Percentiles rank a stretch among this genome's conserved stretches.
Evolutionary conservation across 305 asterid species (phyloP).

Genomic region (Rubia balearica): DNA sequence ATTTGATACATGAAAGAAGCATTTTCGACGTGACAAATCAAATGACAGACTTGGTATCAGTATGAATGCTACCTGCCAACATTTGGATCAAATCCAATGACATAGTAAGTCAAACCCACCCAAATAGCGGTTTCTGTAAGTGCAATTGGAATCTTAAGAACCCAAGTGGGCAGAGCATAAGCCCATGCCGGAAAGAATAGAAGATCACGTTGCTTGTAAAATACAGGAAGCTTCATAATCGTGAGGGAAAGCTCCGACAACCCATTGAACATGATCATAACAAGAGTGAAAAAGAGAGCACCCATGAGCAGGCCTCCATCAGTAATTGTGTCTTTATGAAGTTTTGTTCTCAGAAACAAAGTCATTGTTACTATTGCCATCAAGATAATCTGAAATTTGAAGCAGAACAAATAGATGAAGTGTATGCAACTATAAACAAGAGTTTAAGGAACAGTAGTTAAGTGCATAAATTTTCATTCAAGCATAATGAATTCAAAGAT

Average conservation of each 20-base stretch:
- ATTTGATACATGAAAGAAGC: not conserved
- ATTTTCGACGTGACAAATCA: not conserved
- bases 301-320: conserved; percentile 47
- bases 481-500: not conserved
- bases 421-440: not conserved
- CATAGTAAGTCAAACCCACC: conserved; percentile 49
- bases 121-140: conserved; percentile 39
- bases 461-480: not conserved
- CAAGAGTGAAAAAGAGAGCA: conserved; percentile 43
- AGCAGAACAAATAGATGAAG: conserved; percentile 1
- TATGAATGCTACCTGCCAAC: conserved; percentile 36
- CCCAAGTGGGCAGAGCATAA: conserved; percentile 31
- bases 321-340: conserved; percentile 17
- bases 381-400: conserved; percentile 29
- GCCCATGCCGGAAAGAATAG: conserved; percentile 9
- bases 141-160: conserved; percentile 44
- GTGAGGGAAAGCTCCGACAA: conserved; percentile 54
- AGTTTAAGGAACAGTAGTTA: not conserved
- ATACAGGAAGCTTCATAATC: conserved; percentile 58
- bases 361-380: conserved; percentile 37
- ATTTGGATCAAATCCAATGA: conserved; percentile 52
- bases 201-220: conserved; percentile 22
- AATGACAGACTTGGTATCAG: not conserved
- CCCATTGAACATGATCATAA: conserved; percentile 51
- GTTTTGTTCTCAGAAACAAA: conserved; percentile 42